Evolutionary conservation across 257 asterid species (phyloP), one percentile per base, ranked within the genome.

Genomic region (Jaltomata sinuosa): DNA sequence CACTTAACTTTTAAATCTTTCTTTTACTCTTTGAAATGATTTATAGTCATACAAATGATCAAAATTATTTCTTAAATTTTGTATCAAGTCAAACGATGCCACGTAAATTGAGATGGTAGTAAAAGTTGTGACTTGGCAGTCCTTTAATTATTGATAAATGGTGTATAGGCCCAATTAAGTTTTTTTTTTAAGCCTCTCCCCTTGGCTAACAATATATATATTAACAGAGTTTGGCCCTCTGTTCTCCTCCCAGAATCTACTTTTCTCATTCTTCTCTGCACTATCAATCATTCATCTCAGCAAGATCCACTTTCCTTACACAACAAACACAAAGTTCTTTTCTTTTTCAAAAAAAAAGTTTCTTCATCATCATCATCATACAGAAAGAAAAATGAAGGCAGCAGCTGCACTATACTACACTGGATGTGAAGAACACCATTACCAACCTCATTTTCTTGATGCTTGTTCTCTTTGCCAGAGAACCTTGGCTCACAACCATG

Each of bases 391-490:
- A 22, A 94, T 94, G 98, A 87, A 83, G 49, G 87, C 93, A 8
- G 10, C 83, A 22, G 83, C 87, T 25, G 86, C 74, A 18, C 57
- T 88, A 3, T 91, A 81, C 62, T 88, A 88, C 89, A 65, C 87
- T 25, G 96, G 93, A 1, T 90, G 87, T 74, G 98, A 87, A 64
- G 88, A 91, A 1, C 87, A 86, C 10, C 52, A 85, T 83, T 86
- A 89, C 47, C 87, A 90, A 47, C 94, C 98, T 77, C 98, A 94
- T 85, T 96, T 94, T 84, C 99, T 96, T 38, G 98, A 96, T 87
- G 85, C 92, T 31, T 96, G 99, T 88, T 89, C 62, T 80, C 97
- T 93, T 29, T 96, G 99, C 91, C 87, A 85, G 47, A 89, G 93
- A 82, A 45, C 92, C 15, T 87, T 96, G 87, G 85, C 89, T 89